A percentile compares a stretch with the other conserved stretches of the same genome.
These are phyloP conservation scores for Paraconiothyrium sp. DNA, from an alignment of 2,329 filamentous ascomycete genomes.

Conservation along the genomic window DNA sequence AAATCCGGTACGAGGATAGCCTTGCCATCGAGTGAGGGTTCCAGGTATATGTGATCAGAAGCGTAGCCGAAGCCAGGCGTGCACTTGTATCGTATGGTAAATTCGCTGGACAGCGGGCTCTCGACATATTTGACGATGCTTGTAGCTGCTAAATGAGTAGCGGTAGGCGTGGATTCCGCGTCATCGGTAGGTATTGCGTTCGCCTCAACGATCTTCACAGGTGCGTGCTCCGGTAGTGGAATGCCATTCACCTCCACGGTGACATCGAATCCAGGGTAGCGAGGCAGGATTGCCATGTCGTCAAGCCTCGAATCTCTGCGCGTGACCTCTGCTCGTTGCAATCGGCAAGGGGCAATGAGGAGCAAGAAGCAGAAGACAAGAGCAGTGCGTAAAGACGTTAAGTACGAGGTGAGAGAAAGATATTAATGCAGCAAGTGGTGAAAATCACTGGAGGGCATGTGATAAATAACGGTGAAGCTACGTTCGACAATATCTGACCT, in stretches of 20 bases:
- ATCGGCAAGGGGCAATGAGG: no score
- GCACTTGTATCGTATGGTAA: slow-evolving; percentile 22
- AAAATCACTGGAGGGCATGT: no score
- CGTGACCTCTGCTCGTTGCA: neutral
- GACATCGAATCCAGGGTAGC: neutral
- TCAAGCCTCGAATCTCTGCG: neutral
- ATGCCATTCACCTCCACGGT: slow-evolving; percentile 2
- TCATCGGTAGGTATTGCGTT: neutral
- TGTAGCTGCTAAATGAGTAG: neutral
- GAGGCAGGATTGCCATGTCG: slow-evolving; percentile 4
- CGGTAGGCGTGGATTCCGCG: neutral
- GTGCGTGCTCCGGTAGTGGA: neutral
- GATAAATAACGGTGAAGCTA: no score
- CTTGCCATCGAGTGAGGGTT: slow-evolving; percentile 5
- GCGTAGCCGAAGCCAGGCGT: neutral
- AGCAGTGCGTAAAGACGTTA: no score
- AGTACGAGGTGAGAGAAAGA: no score
- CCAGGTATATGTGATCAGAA: neutral
- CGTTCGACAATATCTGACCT: no score
- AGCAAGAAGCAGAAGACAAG: neutral
- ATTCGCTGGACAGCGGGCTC: slow-evolving; percentile 26
- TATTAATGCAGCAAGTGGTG: no score
- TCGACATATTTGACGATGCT: slow-evolving; percentile 38
- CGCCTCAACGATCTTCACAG: neutral
- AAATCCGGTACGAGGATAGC: neutral